Evolutionary conservation across 2,329 filamentous ascomycete species (phyloP), one percentile per base, ranked within the genome.

Genomic region (Exophiala sp.): DNA sequence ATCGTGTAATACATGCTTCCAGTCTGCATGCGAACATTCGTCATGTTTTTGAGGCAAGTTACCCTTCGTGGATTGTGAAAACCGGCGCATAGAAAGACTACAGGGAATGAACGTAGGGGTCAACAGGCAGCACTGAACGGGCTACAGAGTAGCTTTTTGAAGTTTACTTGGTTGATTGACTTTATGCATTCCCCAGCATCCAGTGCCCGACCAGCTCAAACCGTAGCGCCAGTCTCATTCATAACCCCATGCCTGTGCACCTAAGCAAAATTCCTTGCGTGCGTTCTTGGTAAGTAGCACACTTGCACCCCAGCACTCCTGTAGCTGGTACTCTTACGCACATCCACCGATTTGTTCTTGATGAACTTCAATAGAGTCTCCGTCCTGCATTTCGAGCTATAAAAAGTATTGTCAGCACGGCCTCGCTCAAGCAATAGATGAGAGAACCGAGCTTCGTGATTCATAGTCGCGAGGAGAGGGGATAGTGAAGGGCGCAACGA

Each of bases 351-450:
- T 93, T 73, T 98, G 93, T 69, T 98, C 93, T 69, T 97, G 93
- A 68, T 97, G 91, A 21, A 98, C 93, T 66, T 98, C 93, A 21
- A 98, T 82, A 1, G 88, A 94, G 65, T 98, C 93, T 29, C 93
- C 91, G 62, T 98, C 93, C 59, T 82, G 76, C 93, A 98, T 98
- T 56, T 97, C 93, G 48, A 97, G 84, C 93, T 97, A 44, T 5
- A 23, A 43, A 4, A 8, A 27, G 23, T 5, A 34, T 48, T 52
- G 43, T 55, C 37, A 53, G 39, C 30, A 44, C 6, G 7, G 27
- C 18, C n/a, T 3, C n/a, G 13, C 18, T 24, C 18, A n/a, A n/a
- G n/a, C 27, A 23, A 21, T 14, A 18, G 21, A 2, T 16, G 6
- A 14, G 5, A 11, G 3, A 16, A 13, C 3, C 5, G 24, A 30